Evolutionary conservation across 768 basidiomycete genomes (phyloP).

Genomic region (Amanita subjunquillea): DNA sequence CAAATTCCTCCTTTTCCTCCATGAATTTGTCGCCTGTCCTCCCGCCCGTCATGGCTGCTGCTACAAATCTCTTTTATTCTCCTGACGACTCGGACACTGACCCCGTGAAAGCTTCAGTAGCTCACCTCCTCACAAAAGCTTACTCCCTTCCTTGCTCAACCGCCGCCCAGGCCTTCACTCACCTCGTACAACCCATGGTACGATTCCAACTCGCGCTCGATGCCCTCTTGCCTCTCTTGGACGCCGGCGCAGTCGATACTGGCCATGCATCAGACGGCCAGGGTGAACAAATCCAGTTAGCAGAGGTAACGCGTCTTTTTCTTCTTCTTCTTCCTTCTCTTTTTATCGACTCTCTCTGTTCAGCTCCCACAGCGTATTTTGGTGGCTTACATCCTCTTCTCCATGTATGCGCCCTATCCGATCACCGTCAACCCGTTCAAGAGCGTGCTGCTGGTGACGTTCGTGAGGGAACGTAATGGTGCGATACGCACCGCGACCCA

Average conservation of each 20-base stretch:
- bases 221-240: conserved; percentile 67
- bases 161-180: conserved; percentile 63
- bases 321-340: conserved; percentile 8
- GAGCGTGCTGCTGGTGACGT: conserved; percentile 57
- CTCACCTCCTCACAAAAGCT: conserved; percentile 55
- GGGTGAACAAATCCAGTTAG: conserved; percentile 12
- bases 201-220: conserved; percentile 81
- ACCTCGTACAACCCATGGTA: conserved; percentile 65
- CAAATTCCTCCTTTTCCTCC: too few relatives aligned
- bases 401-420: conserved; percentile 71
- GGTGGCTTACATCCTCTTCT: conserved; percentile 71
- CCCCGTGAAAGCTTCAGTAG: conserved; percentile 52
- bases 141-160: conserved; percentile 68
- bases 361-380: conserved; percentile 69
- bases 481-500: conserved; percentile 41
- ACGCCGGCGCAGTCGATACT: conserved; percentile 24
- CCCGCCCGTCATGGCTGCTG: too few relatives aligned
- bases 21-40: too few relatives aligned
- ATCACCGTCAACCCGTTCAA: conserved; percentile 78
- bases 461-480: conserved; percentile 55
- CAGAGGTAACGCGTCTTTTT: conserved; percentile 32
- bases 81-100: conserved; percentile 14
- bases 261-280: not conserved
- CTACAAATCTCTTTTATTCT: too few relatives aligned
- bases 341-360: not conserved